A percentile compares a stretch with the other conserved stretches of the same genome.
phyloP scores from a whole-genome alignment of 805 yeast genomes.

The Zygosaccharomyces siamensis region DNA sequence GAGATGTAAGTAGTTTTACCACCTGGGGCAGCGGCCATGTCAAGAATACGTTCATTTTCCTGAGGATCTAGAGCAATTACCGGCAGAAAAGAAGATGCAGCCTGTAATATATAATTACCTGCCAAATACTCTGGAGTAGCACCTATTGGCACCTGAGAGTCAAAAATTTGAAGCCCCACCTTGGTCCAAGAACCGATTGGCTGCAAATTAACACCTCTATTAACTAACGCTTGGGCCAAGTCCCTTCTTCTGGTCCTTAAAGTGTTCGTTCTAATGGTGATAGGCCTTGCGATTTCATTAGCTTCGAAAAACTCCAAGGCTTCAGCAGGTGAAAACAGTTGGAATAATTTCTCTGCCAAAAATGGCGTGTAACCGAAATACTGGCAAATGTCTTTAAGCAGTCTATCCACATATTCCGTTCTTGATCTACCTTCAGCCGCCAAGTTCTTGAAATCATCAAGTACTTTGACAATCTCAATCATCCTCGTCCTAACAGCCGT shows the following conservation, averaged over 20 bases:
- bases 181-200: slow-evolving; percentile 98
- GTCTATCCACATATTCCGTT: slow-evolving; percentile 71
- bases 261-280: slow-evolving; percentile 97
- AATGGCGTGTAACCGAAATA: slow-evolving; percentile 91
- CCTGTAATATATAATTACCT: slow-evolving; percentile 96
- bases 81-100: slow-evolving; percentile 96
- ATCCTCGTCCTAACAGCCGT: slow-evolving; percentile 86
- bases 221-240: slow-evolving; percentile 88
- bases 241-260: slow-evolving; percentile 92
- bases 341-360: slow-evolving; percentile 89
- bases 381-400: slow-evolving; percentile 79
- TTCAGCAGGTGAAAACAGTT: slow-evolving; percentile 88
- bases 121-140: slow-evolving; percentile 98
- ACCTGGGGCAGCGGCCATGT: slow-evolving; percentile 99
- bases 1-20: slow-evolving; percentile 95
- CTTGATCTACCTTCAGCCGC: slow-evolving; percentile 86
- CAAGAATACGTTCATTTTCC: slow-evolving; percentile 90
- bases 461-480: slow-evolving; percentile 89
- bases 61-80: slow-evolving; percentile 98
- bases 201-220: slow-evolving; percentile 94
- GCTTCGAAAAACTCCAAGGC: slow-evolving; percentile 99
- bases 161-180: slow-evolving; percentile 95
- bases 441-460: slow-evolving; percentile 79
- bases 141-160: slow-evolving; percentile 98
- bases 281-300: slow-evolving; percentile 93